Conservation (phyloP, 2,329 filamentous ascomycete species). For the Aureobasidium mangrovei region DNA sequence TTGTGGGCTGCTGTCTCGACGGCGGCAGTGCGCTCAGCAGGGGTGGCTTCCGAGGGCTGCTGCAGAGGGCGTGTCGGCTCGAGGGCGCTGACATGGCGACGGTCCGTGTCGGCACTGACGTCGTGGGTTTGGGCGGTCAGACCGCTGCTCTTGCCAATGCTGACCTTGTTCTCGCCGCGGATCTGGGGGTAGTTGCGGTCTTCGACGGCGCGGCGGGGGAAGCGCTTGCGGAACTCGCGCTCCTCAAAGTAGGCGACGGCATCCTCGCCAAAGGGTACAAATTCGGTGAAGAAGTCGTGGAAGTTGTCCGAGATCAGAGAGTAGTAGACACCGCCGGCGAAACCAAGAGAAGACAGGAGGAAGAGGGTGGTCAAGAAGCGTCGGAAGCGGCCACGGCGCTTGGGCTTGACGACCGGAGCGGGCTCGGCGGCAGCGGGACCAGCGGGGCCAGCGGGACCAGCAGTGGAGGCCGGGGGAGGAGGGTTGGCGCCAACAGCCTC, state of each 20-base stretch:
- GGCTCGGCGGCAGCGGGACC: conserved; percentile 27
- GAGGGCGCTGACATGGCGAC: conserved; percentile 55
- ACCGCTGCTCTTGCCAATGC: conserved; percentile 76
- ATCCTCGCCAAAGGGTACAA: conserved; percentile 88
- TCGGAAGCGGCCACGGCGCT: conserved; percentile 63
- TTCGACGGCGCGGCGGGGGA: conserved; percentile 47
- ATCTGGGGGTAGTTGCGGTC: conserved; percentile 38
- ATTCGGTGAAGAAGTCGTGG: conserved; percentile 98
- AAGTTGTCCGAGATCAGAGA: conserved; percentile 93
- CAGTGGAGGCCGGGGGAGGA: conserved; percentile 11
- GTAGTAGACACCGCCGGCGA: conserved; percentile 84
- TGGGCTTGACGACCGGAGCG: conserved; percentile 40
- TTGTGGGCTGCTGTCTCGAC: conserved; percentile 17
- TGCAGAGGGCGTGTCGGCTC: conserved; percentile 37
- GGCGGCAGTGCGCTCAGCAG: conserved; percentile 21
- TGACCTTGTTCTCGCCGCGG: conserved; percentile 59
- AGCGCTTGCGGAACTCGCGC: conserved; percentile 81
- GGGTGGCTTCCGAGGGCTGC: conserved; percentile 17
- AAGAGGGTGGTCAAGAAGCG: conserved; percentile 69
- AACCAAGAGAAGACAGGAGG: conserved; percentile 67
- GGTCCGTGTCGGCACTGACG: conserved; percentile 51
- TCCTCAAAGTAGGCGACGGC: conserved; percentile 94
- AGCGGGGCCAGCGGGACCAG: conserved; percentile 17
- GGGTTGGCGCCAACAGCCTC: conserved; percentile 21
- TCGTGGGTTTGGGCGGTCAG: conserved; percentile 58